Base-by-base conservation (phyloP, 179 eudicot species). In the Camellia oleifera region DNA sequence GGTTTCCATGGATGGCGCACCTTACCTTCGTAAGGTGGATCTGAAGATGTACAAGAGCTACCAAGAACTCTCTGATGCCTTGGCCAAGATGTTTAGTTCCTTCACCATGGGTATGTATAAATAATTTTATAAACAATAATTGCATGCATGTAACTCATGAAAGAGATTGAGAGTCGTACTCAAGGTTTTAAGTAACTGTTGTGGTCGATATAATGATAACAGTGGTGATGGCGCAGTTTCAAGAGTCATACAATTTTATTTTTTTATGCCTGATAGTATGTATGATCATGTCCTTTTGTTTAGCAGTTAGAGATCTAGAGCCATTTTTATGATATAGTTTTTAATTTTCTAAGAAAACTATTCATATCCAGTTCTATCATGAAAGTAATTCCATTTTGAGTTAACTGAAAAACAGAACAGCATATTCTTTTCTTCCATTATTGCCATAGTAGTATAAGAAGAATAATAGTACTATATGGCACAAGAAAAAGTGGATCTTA, bases 1-100 rank as follows among this genome's bases (percentile, higher is more conserved):
- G 78, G 97, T 92, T 56, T 87, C 90, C 85, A 90, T 92, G 97
- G 95, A 92, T 17, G 97, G 97, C 1, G 97, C 97, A 8, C 97
- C 97, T 46, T 92, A 91, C 72, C 80, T 91, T 10, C 89, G 97
- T 20, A 92, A 92, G 81, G 92, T 92, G 67, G 97, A 92, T 84
- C 79, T 92, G 79, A 91, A 89, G 80, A 83, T 87, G 89, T 90
- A 92, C 87, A 86, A 85, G 79, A 90, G 92, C 72, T 92, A 92
- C 77, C 87, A 87, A 75, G 87, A 92, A 7, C 88, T 92, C 3
- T 90, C 95, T 13, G 89, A 88, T 69, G 92, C 95, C 48, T 81
- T 92, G 82, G 91, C 88, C 78, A 88, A 90, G 80, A 88, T 92
- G 97, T 92, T 92, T 80, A 92, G 97, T 75, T 92, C 97, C 77